Evolutionary conservation across 192 early-diverging fungal species (phyloP).

Genomic region (Coemansia sp.): DNA sequence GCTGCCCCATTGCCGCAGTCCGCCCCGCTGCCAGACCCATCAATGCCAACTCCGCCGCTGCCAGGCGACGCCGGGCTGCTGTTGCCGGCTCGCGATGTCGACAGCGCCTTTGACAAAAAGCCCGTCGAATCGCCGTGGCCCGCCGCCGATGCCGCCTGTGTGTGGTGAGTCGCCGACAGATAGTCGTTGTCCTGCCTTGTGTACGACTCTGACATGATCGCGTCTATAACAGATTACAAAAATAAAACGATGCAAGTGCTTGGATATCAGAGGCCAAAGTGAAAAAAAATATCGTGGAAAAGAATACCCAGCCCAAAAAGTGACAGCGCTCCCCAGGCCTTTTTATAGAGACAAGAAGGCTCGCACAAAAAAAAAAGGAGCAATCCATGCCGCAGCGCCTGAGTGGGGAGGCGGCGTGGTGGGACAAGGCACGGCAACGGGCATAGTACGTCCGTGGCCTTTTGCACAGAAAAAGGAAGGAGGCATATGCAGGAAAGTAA

Average conservation of each 20-base stretch:
- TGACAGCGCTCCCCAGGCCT: neutral
- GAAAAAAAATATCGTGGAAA: neutral
- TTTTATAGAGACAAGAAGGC: slow-evolving; percentile 2
- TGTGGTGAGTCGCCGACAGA: slow-evolving; percentile 34
- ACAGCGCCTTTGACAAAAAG: slow-evolving; percentile 3
- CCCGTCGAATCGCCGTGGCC: slow-evolving; percentile 15
- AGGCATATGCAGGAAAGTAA: slow-evolving; percentile 1
- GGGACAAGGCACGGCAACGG: neutral
- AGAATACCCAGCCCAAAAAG: neutral
- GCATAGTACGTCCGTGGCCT: neutral
- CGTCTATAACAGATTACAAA: neutral
- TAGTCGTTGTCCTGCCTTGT: slow-evolving; percentile 52
- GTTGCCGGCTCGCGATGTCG: slow-evolving; percentile 1
- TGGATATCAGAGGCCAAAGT: neutral
- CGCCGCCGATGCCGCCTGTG: slow-evolving; percentile 12
- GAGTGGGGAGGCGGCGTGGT: neutral
- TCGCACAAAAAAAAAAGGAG: neutral
- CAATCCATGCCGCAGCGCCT: slow-evolving; percentile 5
- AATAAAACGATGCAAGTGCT: neutral
- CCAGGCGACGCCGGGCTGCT: neutral
- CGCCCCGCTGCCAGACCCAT: neutral
- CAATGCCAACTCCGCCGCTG: neutral
- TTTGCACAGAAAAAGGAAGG: neutral
- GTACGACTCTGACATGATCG: slow-evolving; percentile 45
- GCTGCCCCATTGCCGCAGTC: neutral